These are phyloP conservation scores for Quambalaria eucalypti DNA, from an alignment of 1,284 basidiomycete species.

Conservation along the genomic window DNA sequence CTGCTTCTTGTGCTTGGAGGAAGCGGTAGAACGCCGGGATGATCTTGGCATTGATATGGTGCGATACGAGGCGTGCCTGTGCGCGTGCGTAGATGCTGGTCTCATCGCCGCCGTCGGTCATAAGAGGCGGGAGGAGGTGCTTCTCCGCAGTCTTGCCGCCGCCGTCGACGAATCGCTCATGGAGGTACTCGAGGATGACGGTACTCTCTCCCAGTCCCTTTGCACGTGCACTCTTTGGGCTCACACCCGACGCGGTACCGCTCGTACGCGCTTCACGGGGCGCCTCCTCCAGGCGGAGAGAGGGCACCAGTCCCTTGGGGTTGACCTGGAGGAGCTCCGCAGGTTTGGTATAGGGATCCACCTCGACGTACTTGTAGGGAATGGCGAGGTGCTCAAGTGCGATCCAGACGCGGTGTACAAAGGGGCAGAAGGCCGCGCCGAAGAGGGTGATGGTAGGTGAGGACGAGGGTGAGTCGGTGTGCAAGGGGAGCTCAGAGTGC, in stretches of 20 bases:
- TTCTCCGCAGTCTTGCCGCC: slow-evolving; percentile 2
- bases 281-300: slow-evolving; percentile 53
- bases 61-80: slow-evolving; percentile 60
- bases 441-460: slow-evolving; percentile 53
- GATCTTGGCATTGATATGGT: slow-evolving; percentile 59
- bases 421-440: slow-evolving; percentile 64
- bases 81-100: slow-evolving; percentile 56
- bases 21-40: slow-evolving; percentile 70
- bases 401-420: slow-evolving; percentile 64
- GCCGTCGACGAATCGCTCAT: slow-evolving; percentile 58
- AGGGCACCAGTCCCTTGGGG: slow-evolving; percentile 69
- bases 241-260: background rate
- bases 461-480: too few relatives aligned
- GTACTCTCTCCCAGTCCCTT: slow-evolving; percentile 28
- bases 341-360: slow-evolving; percentile 73
- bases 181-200: slow-evolving; percentile 57
- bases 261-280: too few relatives aligned
- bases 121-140: slow-evolving; percentile 55
- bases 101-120: slow-evolving; percentile 49
- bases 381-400: slow-evolving; percentile 51
- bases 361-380: slow-evolving; percentile 53
- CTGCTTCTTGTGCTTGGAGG: slow-evolving; percentile 62
- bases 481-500: slow-evolving; percentile 48
- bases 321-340: slow-evolving; percentile 66
- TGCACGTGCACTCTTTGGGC: slow-evolving; percentile 8